Percentiles rank a stretch among this genome's conserved stretches.
Conservation (phyloP, 2,329 filamentous ascomycete species). For the Graphilbum sp. region DNA sequence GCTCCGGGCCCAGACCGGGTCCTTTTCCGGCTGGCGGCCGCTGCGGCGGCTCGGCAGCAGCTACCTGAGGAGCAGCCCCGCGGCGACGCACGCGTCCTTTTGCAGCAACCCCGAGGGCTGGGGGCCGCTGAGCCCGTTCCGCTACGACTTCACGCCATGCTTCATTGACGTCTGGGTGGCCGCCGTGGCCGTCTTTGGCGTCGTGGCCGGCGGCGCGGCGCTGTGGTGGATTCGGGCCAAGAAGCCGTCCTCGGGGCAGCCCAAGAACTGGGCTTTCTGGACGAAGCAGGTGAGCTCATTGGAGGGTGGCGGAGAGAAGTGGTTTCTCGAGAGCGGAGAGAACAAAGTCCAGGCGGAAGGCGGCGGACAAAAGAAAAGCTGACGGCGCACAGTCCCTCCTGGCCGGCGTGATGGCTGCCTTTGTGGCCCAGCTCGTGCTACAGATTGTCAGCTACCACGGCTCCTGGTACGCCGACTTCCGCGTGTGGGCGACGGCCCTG, state of each 20-base stretch:
- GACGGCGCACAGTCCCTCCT: too few relatives aligned
- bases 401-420: slow-evolving; percentile 48
- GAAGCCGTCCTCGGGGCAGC: neutral
- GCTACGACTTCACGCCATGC: slow-evolving; percentile 94
- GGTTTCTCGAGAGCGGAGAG: too few relatives aligned
- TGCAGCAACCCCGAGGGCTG: slow-evolving; percentile 87
- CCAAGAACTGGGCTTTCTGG: slow-evolving; percentile 65
- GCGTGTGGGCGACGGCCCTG: slow-evolving; percentile 65
- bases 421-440: slow-evolving; percentile 55
- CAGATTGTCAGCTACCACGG: slow-evolving; percentile 55
- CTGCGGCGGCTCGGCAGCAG: slow-evolving; percentile 33
- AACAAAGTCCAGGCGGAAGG: too few relatives aligned
- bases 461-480: slow-evolving; percentile 66
- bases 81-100: slow-evolving; percentile 44
- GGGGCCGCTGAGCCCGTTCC: slow-evolving; percentile 74
- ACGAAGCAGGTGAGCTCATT: slow-evolving; percentile 59
- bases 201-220: slow-evolving; percentile 60
- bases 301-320: too few relatives aligned
- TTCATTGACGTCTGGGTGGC: slow-evolving; percentile 88
- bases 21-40: slow-evolving; percentile 41
- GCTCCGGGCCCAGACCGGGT: slow-evolving; percentile 38
- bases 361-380: too few relatives aligned
- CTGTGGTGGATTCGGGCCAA: slow-evolving; percentile 62
- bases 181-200: slow-evolving; percentile 59
- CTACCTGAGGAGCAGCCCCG: slow-evolving; percentile 40